Evolutionary conservation across 2,329 filamentous ascomycete species (phyloP), one percentile per base, ranked within the genome.

Genomic region (Trichoderma lentiforme): DNA sequence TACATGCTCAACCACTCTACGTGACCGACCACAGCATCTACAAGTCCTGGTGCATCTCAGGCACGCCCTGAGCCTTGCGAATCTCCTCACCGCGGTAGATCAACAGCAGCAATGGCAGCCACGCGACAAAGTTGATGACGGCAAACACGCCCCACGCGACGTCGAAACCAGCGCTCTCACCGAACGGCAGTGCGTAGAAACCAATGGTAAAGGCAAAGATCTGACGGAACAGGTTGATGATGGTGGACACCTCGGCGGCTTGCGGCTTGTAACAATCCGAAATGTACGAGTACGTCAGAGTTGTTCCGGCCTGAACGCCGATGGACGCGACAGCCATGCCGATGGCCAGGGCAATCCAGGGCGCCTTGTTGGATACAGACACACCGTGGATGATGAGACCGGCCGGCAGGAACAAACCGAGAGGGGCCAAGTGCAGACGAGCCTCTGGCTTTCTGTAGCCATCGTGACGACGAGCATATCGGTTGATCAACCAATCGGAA

Each of bases 211-310:
- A 69, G 7, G 66, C 66, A 61, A 69, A 69, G n/a, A 47, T 69
- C 6, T 69, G 66, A 18, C 66, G 66, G 36, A 69, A 69, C 56
- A 69, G 26, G 9, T 69, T 69, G 28, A 69, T 69, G 15, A 69
- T 60, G 26, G 66, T 69, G 8, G 66, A 69, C 18, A 61, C 66
- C 36, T 69, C 66, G 26, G 66, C 66, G 14, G 66, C 66, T 30
- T 69, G 66, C n/a, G 66, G 66, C 66, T 69, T 69, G 28, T 69
- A 69, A 6, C 66, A 69, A 34, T 69, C 66, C 21, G 66, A 43
- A 34, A 69, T 69, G 36, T 69, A 69, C 56, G 66, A 69, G 39
- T 69, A 69, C 14, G 56, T 69, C 7, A 69, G 66, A n/a, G 66
- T 69, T 3, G 66, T 69, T 4, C 66, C 66, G 14, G 66, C 66